Evolutionary conservation across 139 green algal species (phyloP).

Genomic region (Chlamydomonas sp.): DNA sequence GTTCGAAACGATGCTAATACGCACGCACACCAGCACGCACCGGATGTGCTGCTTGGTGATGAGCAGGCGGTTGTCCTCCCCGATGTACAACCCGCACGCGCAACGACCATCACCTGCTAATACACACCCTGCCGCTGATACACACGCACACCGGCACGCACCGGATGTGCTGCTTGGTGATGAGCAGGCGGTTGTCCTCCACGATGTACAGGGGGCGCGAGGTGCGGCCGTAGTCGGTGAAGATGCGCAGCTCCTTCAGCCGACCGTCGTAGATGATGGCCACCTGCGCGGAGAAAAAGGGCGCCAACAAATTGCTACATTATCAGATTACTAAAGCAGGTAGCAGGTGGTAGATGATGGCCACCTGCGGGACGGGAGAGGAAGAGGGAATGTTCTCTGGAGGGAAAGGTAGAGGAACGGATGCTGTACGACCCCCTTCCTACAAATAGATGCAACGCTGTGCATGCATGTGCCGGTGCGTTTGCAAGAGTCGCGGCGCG

Average conservation of each 20-base stretch:
- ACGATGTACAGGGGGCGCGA: slow-evolving; percentile 95
- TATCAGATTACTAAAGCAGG: not conserved
- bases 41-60: slow-evolving; percentile 88
- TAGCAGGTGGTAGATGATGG: slow-evolving; percentile 83
- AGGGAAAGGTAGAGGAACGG: not conserved
- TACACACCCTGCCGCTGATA: not conserved
- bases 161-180: slow-evolving; percentile 88
- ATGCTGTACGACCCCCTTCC: not conserved
- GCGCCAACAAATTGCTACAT: too few species aligned
- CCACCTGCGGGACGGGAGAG: not conserved
- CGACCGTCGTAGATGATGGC: slow-evolving; percentile 89
- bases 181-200: slow-evolving; percentile 81
- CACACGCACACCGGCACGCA: slow-evolving; percentile 33
- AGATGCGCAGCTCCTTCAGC: slow-evolving; percentile 88
- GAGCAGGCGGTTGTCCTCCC: slow-evolving; percentile 82
- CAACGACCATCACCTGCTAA: not conserved
- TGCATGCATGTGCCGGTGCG: too few species aligned
- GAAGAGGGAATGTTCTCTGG: not conserved
- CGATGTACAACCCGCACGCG: slow-evolving; percentile 82
- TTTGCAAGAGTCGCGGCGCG: too few species aligned
- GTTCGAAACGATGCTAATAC: too few species aligned
- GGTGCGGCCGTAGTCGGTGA: slow-evolving; percentile 89
- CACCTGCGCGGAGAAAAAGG: slow-evolving; percentile 49
- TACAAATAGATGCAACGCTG: too few species aligned
- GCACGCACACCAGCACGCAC: slow-evolving; percentile 35